These are phyloP conservation scores for Vanilla planifolia DNA, from an alignment of 106 monocot genomes.

Conservation along the genomic window DNA sequence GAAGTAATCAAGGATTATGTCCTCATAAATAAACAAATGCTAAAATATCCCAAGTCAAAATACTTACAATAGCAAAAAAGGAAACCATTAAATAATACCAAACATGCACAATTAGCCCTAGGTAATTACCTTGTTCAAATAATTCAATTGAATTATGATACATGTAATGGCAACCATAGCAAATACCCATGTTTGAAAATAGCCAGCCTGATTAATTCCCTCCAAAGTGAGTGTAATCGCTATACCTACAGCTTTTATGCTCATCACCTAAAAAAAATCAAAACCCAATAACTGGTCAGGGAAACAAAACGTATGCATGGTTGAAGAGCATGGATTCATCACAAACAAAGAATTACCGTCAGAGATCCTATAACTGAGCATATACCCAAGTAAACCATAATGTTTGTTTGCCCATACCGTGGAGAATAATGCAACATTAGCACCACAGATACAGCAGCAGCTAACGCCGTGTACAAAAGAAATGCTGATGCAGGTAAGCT, in stretches of 20 bases:
- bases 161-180: slow-evolving; percentile 36
- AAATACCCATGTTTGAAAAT: slow-evolving; percentile 77
- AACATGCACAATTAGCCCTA: no score
- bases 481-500: slow-evolving; percentile 46
- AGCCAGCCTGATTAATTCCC: slow-evolving; percentile 56
- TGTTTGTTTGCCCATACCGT: slow-evolving; percentile 63
- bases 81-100: no score
- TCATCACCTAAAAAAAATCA: slow-evolving; percentile 87
- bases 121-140: slow-evolving; percentile 55
- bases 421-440: slow-evolving; percentile 52
- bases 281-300: no score
- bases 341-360: slow-evolving; percentile 38
- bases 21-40: no score
- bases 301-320: no score
- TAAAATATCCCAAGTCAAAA: no score
- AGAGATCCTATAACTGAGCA: slow-evolving; percentile 78
- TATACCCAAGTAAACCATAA: slow-evolving; percentile 77
- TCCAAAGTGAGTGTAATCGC: slow-evolving; percentile 72
- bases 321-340: no score
- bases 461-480: slow-evolving; percentile 34
- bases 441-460: slow-evolving; percentile 24
- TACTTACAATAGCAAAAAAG: no score
- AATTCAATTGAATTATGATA: slow-evolving; percentile 62
- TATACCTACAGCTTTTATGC: slow-evolving; percentile 82
- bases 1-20: no score